These are phyloP conservation scores for Chenopodium suecicum DNA, from an alignment of 148 eudicot species.

Conservation along the genomic window DNA sequence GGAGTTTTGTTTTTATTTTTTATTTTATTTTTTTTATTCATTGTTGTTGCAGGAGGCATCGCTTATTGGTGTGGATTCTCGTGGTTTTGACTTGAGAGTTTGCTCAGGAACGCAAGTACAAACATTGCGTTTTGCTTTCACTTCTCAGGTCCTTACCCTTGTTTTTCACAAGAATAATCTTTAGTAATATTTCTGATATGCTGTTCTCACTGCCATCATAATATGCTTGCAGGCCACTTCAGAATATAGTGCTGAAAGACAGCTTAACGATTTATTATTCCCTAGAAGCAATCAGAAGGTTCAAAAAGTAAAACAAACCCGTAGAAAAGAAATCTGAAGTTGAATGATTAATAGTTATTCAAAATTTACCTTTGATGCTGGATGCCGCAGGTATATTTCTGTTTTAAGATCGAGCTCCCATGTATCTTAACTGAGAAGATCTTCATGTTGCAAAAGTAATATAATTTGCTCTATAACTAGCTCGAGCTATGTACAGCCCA, in stretches of 20 bases:
- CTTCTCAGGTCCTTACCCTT: conserved; percentile 56
- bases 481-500: conserved; percentile 27
- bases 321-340: conserved; percentile 54
- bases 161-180: neutral
- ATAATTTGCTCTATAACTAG: conserved; percentile 18
- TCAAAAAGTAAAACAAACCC: conserved; percentile 62
- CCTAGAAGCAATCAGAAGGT: conserved; percentile 65
- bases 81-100: conserved; percentile 88
- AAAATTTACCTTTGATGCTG: conserved; percentile 16
- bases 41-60: conserved; percentile 70
- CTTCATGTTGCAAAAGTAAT: conserved; percentile 1
- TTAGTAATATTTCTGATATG: neutral
- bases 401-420: conserved; percentile 9
- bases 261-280: conserved; percentile 73
- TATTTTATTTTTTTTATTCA: neutral
- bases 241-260: conserved; percentile 93
- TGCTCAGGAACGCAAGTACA: conserved; percentile 92
- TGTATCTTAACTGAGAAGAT: conserved; percentile 9
- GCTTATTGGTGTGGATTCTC: conserved; percentile 79
- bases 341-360: conserved; percentile 7
- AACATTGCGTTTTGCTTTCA: conserved; percentile 84
- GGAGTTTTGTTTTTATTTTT: conserved; percentile 5
- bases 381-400: conserved; percentile 23
- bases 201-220: neutral
- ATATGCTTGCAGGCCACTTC: conserved; percentile 76